Conservation (phyloP, 176 grass and related monocot genomes). For the Bothriochloa decipiens region DNA sequence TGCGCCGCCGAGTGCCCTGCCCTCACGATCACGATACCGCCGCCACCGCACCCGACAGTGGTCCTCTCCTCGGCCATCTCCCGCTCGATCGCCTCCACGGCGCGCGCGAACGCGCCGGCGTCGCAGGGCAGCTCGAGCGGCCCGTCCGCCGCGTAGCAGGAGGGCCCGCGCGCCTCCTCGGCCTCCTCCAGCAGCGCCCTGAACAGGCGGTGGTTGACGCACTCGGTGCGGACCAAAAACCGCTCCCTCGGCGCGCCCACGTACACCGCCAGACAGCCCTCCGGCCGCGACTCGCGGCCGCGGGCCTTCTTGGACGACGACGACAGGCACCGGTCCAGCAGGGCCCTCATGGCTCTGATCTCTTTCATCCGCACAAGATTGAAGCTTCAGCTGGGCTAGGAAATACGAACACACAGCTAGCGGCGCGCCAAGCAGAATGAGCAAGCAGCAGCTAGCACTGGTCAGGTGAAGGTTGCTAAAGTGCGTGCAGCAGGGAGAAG, state of each 20-base stretch:
- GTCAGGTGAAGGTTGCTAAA: not conserved
- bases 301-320: not conserved
- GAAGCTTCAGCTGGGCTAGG: not conserved
- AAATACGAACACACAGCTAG: not conserved
- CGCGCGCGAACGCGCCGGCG: conserved; percentile 34
- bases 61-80: conserved; percentile 31
- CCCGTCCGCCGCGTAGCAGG: conserved; percentile 35
- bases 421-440: no score
- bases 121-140: conserved; percentile 61
- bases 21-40: conserved; percentile 3
- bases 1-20: conserved; percentile 10
- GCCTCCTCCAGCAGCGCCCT: conserved; percentile 58
- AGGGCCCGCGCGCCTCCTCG: conserved; percentile 39
- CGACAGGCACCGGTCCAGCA: conserved; percentile 53
- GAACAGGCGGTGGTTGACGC: conserved; percentile 66
- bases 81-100: conserved; percentile 48
- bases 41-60: conserved; percentile 11
- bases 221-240: conserved; percentile 60
- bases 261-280: conserved; percentile 57
- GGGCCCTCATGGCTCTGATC: conserved; percentile 40
- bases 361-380: conserved; percentile 6
- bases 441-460: not conserved
- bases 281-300: not conserved
- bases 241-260: conserved; percentile 50
- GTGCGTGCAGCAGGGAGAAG: not conserved